Base-by-base conservation (phyloP, 352 stramenopile species). In the Globisporangium cylindrosporum region DNA sequence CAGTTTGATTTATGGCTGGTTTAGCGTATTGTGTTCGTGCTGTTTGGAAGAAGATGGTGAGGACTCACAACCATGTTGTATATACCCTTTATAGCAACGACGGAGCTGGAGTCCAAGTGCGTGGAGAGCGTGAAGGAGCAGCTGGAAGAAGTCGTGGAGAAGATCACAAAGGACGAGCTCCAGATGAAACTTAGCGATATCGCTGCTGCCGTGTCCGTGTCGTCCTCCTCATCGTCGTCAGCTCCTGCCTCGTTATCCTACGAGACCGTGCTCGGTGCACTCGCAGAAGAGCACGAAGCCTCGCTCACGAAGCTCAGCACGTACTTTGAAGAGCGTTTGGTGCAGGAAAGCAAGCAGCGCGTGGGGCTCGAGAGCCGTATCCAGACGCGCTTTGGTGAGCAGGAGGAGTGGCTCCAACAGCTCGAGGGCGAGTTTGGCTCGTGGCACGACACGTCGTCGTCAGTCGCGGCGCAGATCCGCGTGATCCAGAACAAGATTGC, bases 341-440 rank as follows among this genome's bases (percentile, higher is more conserved):
- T 75, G 1, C 76, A 91, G 51, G 86, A 94, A 66, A 80, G 80
- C 27, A 81, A 83, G 59, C 81, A 92, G 56, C 81, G 84, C 32
- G 74, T 84, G 32, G 76, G 71, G 4, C 68, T 93, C 2, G 86
- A 94, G 68, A 74, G 72, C 24, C 82, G 81, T n/a, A 69, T 93
- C n/a, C 72, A 81, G 6, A 73, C 65, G 3, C 82, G 87, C 15
- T 75, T 91, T 4, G 73, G 73, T 3, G 81, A 92, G 38, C 84
- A 92, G 22, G 86, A 92, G 54, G 84, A 94, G 66, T 93, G 86
- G 86, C 63, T 94, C 9, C 86, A 91, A 63, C 86, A 94, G 64
- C 75, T 94, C 3, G 86, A 94, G 69, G 81, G 81, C 34, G 83
- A 86, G 6, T 86, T 89, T 63, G 77, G 78, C 3, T 86, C 78